Percentiles rank a stretch among this genome's conserved stretches.
Conservation (phyloP, 2,329 filamentous ascomycete genomes). For the Penicillium italicum region DNA sequence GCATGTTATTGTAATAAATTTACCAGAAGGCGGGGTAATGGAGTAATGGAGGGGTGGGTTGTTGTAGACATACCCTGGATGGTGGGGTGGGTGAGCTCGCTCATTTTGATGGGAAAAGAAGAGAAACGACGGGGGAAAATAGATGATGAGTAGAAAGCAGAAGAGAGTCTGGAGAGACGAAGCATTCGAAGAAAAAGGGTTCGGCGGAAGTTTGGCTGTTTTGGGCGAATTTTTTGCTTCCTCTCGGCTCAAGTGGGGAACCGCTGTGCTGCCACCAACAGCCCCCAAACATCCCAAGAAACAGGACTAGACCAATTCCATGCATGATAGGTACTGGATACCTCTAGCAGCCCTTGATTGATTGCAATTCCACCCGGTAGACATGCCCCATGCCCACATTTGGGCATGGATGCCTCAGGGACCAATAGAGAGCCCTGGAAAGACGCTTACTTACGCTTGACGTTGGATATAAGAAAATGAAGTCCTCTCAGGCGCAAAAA, state of each 20-base stretch:
- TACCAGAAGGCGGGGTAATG: constrained; percentile 16
- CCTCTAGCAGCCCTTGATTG: background rate
- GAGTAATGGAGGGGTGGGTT: constrained; percentile 5
- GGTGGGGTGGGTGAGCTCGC: constrained; percentile 69
- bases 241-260: constrained; percentile 18
- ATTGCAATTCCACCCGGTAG: background rate
- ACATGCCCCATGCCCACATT: background rate
- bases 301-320: background rate
- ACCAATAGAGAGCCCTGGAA: constrained; percentile 9
- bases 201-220: constrained; percentile 26
- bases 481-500: background rate
- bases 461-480: background rate
- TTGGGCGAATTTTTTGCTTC: constrained; percentile 21
- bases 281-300: background rate
- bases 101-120: constrained; percentile 51
- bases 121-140: constrained; percentile 16
- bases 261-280: constrained; percentile 6
- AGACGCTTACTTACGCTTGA: constrained; percentile 14
- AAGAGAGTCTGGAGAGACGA: constrained; percentile 21
- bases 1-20: constrained; percentile 7
- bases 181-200: constrained; percentile 24
- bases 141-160: constrained; percentile 14
- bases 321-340: background rate
- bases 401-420: background rate
- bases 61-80: constrained; percentile 60